Percentiles rank a stretch among this genome's conserved stretches.
Evolutionary conservation across 306 rosid genomes (phyloP).

Genomic region (Argentina anserina): DNA sequence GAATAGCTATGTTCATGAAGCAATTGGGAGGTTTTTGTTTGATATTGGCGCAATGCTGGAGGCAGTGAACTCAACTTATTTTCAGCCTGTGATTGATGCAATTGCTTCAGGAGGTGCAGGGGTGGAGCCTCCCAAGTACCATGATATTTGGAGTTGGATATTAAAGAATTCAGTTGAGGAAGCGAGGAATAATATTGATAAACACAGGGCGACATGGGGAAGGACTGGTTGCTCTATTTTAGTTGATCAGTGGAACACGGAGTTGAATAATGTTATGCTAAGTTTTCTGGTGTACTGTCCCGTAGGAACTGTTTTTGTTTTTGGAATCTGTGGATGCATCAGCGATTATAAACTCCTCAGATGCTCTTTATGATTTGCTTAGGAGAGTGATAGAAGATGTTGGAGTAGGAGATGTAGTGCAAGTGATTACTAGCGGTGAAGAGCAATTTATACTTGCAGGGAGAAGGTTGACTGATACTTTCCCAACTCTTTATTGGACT

Average conservation of each 20-base stretch:
- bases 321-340: conserved; percentile 72
- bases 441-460: conserved; percentile 67
- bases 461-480: conserved; percentile 55
- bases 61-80: conserved; percentile 73
- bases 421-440: conserved; percentile 62
- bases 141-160: conserved; percentile 80
- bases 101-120: conserved; percentile 56
- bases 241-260: conserved; percentile 65
- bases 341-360: conserved; percentile 41
- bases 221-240: conserved; percentile 78
- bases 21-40: conserved; percentile 77
- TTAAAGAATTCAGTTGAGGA: conserved; percentile 78
- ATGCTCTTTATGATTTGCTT: conserved; percentile 51
- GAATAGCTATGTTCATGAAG: conserved; percentile 55
- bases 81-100: conserved; percentile 77
- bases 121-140: conserved; percentile 49
- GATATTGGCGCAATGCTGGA: conserved; percentile 82
- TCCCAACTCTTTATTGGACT: conserved; percentile 75
- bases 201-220: conserved; percentile 58
- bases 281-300: conserved; percentile 60
- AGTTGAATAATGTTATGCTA: conserved; percentile 44
- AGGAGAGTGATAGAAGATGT: conserved; percentile 75
- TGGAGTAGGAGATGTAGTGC: conserved; percentile 74
- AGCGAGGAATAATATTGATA: conserved; percentile 56
- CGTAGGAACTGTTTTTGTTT: conserved; percentile 69